Evolutionary conservation across 345 rosid genomes (phyloP).

Genomic region (Odontarrhena argentea): DNA sequence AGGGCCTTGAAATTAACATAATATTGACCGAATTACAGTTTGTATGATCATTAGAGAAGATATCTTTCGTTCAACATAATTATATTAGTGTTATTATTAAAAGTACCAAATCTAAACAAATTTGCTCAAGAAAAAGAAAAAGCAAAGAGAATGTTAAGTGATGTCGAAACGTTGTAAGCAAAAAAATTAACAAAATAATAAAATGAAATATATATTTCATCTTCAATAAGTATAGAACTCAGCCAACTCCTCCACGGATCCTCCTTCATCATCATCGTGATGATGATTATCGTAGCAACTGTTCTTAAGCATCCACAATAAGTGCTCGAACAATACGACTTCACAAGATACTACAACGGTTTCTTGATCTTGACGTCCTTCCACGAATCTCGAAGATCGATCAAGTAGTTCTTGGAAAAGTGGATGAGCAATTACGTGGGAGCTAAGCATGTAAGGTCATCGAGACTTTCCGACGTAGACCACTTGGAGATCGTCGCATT

Average conservation of each 20-base stretch:
- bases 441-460: constrained; percentile 61
- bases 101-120: not conserved
- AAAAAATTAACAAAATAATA: not conserved
- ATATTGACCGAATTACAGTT: not conserved
- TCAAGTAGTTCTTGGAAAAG: constrained; percentile 71
- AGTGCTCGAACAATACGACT: constrained; percentile 89
- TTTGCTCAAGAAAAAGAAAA: constrained; percentile 5
- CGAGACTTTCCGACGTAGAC: constrained; percentile 87
- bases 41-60: constrained; percentile 3
- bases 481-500: constrained; percentile 41
- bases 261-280: not conserved
- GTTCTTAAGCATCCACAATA: constrained; percentile 86
- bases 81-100: not conserved
- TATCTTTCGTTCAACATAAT: constrained; percentile 1
- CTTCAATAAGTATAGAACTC: constrained; percentile 64
- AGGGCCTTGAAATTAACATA: not conserved
- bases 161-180: not conserved
- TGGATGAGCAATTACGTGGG: constrained; percentile 65
- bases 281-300: constrained; percentile 16
- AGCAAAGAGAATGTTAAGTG: not conserved
- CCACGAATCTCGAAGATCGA: constrained; percentile 47
- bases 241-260: constrained; percentile 40
- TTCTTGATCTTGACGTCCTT: constrained; percentile 33
- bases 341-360: constrained; percentile 63
- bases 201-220: not conserved